Conservation (phyloP, 352 stramenopile genomes). For the Sclerospora graminicola region DNA sequence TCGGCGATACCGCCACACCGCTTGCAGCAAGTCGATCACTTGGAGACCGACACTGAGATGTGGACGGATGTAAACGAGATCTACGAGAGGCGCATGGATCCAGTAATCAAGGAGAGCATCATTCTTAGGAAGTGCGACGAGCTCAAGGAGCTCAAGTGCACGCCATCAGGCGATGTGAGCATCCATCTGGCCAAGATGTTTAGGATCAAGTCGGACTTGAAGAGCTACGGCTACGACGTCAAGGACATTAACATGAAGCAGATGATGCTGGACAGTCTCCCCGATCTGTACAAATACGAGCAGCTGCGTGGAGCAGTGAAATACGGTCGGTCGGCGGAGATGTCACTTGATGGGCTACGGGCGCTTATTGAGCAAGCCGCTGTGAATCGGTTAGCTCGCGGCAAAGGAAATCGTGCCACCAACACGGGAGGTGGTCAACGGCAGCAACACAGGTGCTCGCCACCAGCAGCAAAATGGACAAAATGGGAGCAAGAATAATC, state of each 20-base stretch:
- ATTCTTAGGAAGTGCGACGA: neutral
- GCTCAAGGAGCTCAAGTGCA: neutral
- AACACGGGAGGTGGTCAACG: neutral
- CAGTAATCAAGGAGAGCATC: neutral
- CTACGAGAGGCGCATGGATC: neutral
- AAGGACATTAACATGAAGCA: neutral
- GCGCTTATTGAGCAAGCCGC: constrained; percentile 1
- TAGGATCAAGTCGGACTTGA: neutral
- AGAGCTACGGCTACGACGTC: neutral
- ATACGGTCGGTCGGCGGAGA: neutral
- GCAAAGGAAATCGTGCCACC: no score
- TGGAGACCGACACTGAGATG: neutral
- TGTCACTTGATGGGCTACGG: neutral
- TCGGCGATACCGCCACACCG: neutral
- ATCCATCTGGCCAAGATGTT: neutral
- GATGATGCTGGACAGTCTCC: neutral
- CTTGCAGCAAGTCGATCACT: neutral
- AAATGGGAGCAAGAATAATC: neutral
- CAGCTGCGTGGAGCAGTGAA: neutral
- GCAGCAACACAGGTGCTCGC: neutral
- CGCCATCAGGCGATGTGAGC: neutral
- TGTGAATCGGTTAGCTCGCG: neutral
- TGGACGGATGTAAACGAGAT: neutral
- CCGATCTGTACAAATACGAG: neutral
- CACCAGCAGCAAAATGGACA: neutral